Evolutionary conservation across 176 grass and related monocot genomes (phyloP), one percentile per base, ranked within the genome.

Genomic region (Oryza nivara): DNA sequence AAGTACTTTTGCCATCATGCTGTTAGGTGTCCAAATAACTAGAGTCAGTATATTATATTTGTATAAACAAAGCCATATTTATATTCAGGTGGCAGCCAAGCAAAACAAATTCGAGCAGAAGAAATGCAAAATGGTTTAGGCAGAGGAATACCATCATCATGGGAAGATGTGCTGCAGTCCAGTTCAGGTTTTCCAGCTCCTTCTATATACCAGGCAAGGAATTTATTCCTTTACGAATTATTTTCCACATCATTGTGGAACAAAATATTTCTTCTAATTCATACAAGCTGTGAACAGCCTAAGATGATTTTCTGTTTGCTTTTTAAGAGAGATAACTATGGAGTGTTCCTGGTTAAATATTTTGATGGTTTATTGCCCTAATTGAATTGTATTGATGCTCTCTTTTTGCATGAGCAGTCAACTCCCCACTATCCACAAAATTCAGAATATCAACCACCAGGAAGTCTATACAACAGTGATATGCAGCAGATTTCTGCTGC

Each of bases 91-190:
- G 63, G 80, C 11, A 16, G 84, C 84, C 48, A 76, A 83, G n/a
- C 23, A 46, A 83, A 88, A 80, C 91, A 92, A 88, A 86, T 70
- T 86, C 74, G 4, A 60, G 51, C 38, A 92, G 76, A 86, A 88
- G 80, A 66, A 77, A 75, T 73, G 23, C 72, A 89, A 78, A 68
- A 89, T 85, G 56, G 65, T 85, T 51, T 91, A 60, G 66, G 73
- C 66, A 92, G 58, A 68, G 88, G 83, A 25, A 75, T 70, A 80
- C 79, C 86, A 32, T 76, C 91, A 80, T 96, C 93, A 30, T 99
- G 96, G 96, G 92, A 92, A 92, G 92, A 96, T 92, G 91, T 96
- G 76, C 80, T 92, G 67, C 88, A 94, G 16, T 91, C 46, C 54
- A 89, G 60, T 83, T 92, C 89, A 77, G 85, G 78, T 58, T 84